phyloP scores from a whole-genome alignment of 805 yeast species.

The Saccharomycopsis sp. region DNA sequence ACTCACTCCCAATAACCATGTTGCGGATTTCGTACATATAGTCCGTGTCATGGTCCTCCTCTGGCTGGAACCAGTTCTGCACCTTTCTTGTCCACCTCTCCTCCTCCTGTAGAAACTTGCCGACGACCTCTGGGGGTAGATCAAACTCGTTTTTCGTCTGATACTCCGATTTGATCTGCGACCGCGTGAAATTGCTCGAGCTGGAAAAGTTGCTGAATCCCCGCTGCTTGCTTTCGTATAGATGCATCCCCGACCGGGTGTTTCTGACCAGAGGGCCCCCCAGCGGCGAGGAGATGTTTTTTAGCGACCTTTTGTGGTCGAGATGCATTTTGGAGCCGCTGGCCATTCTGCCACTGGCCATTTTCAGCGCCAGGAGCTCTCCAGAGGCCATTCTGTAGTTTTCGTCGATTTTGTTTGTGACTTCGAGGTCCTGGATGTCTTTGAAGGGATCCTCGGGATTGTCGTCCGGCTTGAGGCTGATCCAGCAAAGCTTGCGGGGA shows the following conservation, averaged over 20 bases:
- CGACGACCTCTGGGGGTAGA: conserved; percentile 24
- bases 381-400: background rate
- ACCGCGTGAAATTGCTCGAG: background rate
- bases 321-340: background rate
- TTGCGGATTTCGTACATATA: conserved; percentile 29
- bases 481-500: conserved; percentile 20
- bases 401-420: conserved; percentile 1
- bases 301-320: background rate
- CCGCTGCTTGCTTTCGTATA: background rate
- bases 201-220: background rate
- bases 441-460: conserved; percentile 17
- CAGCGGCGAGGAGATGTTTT: background rate
- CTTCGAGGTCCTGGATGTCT: conserved; percentile 18
- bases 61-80: conserved; percentile 28
- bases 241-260: background rate
- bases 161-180: conserved; percentile 6
- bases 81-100: conserved; percentile 29
- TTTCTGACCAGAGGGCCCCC: background rate
- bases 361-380: background rate
- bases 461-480: conserved; percentile 9
- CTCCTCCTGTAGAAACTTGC: conserved; percentile 25
- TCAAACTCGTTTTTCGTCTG: conserved; percentile 28
- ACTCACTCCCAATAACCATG: conserved; percentile 26
- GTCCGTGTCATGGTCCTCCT: conserved; percentile 23
- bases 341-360: background rate